Conservation (phyloP, 2,329 filamentous ascomycete genomes). For the Polychaeton citri region DNA sequence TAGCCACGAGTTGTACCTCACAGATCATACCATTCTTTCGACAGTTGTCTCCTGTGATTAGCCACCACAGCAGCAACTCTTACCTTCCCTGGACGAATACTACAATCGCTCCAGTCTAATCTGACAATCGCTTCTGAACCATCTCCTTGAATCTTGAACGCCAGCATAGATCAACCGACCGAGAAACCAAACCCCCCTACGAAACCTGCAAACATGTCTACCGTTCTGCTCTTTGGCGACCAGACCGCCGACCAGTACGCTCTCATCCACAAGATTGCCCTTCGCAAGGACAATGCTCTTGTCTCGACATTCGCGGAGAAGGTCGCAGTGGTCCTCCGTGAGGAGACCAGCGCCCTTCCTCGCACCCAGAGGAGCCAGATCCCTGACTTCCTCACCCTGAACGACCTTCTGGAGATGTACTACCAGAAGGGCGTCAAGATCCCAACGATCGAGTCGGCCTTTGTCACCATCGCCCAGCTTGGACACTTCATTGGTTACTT, state of each 20-base stretch:
- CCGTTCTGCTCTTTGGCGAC: constrained; percentile 54
- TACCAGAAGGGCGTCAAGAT: constrained; percentile 44
- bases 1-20: not conserved
- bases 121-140: not conserved
- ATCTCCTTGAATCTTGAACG: constrained; percentile 1
- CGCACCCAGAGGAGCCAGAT: constrained; percentile 44
- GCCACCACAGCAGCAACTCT: constrained; percentile 17
- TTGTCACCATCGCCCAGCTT: constrained; percentile 52
- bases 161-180: constrained; percentile 3
- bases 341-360: constrained; percentile 46
- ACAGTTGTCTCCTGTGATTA: constrained; percentile 16
- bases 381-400: constrained; percentile 48
- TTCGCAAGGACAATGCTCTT: constrained; percentile 41
- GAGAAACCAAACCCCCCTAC: constrained; percentile 1
- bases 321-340: constrained; percentile 42
- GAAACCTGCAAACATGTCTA: constrained; percentile 21
- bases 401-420: constrained; percentile 53
- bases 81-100: not conserved
- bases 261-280: constrained; percentile 40
- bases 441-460: constrained; percentile 49
- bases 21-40: not conserved
- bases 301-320: constrained; percentile 50
- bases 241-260: constrained; percentile 55
- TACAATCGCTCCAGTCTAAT: constrained; percentile 4
- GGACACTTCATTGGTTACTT: constrained; percentile 56